Evolutionary conservation across 129 eudicot genomes (phyloP).

Genomic region (Pittosporum tobira): DNA sequence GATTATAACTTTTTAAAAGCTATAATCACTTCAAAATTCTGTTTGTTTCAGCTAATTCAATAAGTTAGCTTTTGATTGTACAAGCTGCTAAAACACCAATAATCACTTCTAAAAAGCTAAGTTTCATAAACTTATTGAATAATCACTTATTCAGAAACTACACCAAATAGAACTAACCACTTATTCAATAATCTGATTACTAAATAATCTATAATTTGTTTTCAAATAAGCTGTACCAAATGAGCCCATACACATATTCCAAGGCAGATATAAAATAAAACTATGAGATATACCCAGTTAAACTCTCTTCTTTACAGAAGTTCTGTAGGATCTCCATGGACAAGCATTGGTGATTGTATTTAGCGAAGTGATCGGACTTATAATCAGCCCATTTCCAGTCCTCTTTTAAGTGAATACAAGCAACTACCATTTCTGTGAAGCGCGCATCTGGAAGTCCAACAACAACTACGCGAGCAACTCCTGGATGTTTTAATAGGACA

Average conservation of each 20-base stretch:
- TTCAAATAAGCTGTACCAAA: no score
- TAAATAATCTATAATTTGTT: no score
- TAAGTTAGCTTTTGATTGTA: no score
- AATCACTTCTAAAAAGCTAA: no score
- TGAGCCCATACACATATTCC: neutral
- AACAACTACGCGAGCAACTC: conserved; percentile 40
- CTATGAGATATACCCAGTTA: conserved; percentile 47
- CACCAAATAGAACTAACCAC: no score
- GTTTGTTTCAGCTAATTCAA: no score
- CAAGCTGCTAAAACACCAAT: no score
- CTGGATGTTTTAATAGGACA: conserved; percentile 66
- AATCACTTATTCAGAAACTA: no score
- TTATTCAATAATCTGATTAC: no score
- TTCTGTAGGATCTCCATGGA: conserved; percentile 47
- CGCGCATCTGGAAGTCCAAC: conserved; percentile 70
- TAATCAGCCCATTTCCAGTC: conserved; percentile 58
- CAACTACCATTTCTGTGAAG: conserved; percentile 70
- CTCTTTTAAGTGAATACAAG: conserved; percentile 46
- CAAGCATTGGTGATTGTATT: conserved; percentile 17
- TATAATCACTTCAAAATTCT: no score
- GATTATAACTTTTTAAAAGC: no score
- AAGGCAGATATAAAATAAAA: neutral
- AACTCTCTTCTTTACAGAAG: conserved; percentile 48
- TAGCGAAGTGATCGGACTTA: conserved; percentile 7
- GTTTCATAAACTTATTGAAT: no score